Conservation (phyloP, 73 alveolate genomes). For the Tetrahymena elliotti region DNA sequence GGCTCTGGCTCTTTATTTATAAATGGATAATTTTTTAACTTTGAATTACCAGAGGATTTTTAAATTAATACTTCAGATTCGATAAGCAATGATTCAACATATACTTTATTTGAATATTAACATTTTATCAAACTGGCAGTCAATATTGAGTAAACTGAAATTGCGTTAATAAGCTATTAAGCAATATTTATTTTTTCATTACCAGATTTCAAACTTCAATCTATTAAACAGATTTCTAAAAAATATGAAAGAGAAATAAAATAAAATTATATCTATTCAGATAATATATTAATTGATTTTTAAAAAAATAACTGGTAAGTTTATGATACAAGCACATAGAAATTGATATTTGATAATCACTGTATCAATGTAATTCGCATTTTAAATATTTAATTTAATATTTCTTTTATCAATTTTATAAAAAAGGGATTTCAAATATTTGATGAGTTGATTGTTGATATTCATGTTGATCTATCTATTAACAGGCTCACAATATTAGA, state of each 20-base stretch:
- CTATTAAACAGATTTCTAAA: not conserved
- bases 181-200: not conserved
- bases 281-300: not conserved
- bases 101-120: not conserved
- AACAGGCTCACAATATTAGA: not conserved
- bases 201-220: not conserved
- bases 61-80: not conserved
- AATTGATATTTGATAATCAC: not conserved
- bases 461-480: not conserved
- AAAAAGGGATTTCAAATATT: not conserved
- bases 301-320: not conserved
- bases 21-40: not conserved
- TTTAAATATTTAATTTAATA: not conserved
- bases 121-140: not conserved
- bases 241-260: not conserved
- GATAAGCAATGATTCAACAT: not conserved
- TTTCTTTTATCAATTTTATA: not conserved
- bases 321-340: not conserved
- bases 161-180: not conserved
- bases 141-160: not conserved
- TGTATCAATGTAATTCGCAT: not conserved
- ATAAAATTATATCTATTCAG: not conserved
- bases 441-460: not conserved
- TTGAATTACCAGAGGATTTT: not conserved
- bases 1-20: not conserved